Percentiles rank a stretch among this genome's conserved stretches.
Evolutionary conservation across 768 basidiomycete species (phyloP).

Genomic region (Pleurotus tuber-regium): DNA sequence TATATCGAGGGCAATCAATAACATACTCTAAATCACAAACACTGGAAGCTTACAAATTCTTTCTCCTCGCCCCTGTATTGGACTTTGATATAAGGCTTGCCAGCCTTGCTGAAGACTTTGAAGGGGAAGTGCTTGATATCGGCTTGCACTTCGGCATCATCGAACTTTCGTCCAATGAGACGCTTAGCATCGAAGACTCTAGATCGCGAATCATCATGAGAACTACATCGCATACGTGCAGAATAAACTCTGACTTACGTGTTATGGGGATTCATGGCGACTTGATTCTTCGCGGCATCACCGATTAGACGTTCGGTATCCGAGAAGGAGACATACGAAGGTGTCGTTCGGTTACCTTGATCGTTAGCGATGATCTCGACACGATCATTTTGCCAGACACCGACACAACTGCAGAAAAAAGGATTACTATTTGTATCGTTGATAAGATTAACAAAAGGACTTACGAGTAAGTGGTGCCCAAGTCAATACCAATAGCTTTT

Average conservation of each 20-base stretch:
- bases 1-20: slow-evolving; percentile 31
- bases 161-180: slow-evolving; percentile 95
- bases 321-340: slow-evolving; percentile 99
- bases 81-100: slow-evolving; percentile 95
- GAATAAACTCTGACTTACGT: slow-evolving; percentile 36
- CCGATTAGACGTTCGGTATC: slow-evolving; percentile 95
- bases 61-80: slow-evolving; percentile 94
- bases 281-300: slow-evolving; percentile 98
- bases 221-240: not conserved
- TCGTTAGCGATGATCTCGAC: slow-evolving; percentile 99
- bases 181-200: slow-evolving; percentile 97
- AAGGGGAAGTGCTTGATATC: slow-evolving; percentile 95
- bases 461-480: slow-evolving; percentile 96
- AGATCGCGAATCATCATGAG: not conserved
- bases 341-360: slow-evolving; percentile 99
- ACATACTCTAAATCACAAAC: not conserved
- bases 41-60: slow-evolving; percentile 71
- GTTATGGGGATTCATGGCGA: slow-evolving; percentile 99
- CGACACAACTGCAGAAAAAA: slow-evolving; percentile 74
- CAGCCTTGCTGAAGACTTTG: slow-evolving; percentile 93
- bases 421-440: slow-evolving; percentile 12
- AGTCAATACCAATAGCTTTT: slow-evolving; percentile 96
- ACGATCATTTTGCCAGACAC: slow-evolving; percentile 99
- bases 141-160: slow-evolving; percentile 81
- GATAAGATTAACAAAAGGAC: slow-evolving; percentile 25